Evolutionary conservation across 305 asterid genomes (phyloP), one percentile per base, ranked within the genome.

Genomic region (Striga hermonthica): DNA sequence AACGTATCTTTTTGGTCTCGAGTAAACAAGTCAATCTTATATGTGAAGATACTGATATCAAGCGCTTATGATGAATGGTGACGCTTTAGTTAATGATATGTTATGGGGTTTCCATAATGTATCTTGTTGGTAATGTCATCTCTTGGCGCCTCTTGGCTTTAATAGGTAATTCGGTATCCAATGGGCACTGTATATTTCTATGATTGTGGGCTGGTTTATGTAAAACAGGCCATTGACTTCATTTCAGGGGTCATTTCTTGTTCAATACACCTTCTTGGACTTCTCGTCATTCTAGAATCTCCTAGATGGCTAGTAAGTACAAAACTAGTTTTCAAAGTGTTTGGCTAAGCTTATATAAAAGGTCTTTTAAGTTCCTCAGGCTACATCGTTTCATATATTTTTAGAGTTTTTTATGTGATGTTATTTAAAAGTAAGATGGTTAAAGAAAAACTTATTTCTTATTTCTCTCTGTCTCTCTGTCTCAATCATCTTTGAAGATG

Each of bases 291-390:
- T 65, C 95, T 95, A 4, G 98, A 90, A 74, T 92, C 98, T 56
- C 97, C 97, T 9, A 76, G 97, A 81, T 89, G 96, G 98, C 84
- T 87, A 85, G 95, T 91, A 74, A 77, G 81, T 61, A 69, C 39
- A 4, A 36, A 38, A 38, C 35, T 11, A 63, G 9, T 13, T 6
- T 4, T 49, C 16, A n/a, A n/a, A n/a, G n/a, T n/a, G n/a, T n/a
- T n/a, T n/a, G n/a, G n/a, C n/a, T n/a, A n/a, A n/a, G n/a, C n/a
- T n/a, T n/a, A n/a, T n/a, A n/a, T n/a, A n/a, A n/a, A n/a, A n/a
- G n/a, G n/a, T n/a, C n/a, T n/a, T n/a, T n/a, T n/a, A n/a, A n/a
- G n/a, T n/a, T n/a, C n/a, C n/a, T n/a, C n/a, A n/a, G n/a, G n/a
- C n/a, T n/a, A n/a, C n/a, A n/a, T n/a, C n/a, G n/a, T n/a, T n/a